These are phyloP conservation scores for Penicillium sp. DNA, from an alignment of 2,329 filamentous ascomycete species.

Conservation along the genomic window DNA sequence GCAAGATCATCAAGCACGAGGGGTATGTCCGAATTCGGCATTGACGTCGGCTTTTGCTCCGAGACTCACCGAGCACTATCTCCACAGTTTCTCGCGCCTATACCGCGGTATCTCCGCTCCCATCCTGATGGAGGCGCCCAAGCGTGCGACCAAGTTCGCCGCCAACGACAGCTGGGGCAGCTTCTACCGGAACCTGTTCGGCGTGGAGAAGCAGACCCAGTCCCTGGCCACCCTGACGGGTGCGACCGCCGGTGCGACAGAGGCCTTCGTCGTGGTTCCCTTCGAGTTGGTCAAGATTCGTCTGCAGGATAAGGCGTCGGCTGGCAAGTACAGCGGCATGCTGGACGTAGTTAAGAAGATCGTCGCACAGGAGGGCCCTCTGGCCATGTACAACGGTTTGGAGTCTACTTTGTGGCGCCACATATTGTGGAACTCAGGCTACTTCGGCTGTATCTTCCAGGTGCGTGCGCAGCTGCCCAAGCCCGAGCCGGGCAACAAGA, in stretches of 20 bases:
- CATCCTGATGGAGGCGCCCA: constrained; percentile 96
- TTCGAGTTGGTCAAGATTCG: constrained; percentile 99
- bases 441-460: constrained; percentile 99
- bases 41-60: background rate
- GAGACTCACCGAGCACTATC: constrained; percentile 1
- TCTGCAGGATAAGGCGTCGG: constrained; percentile 89
- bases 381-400: constrained; percentile 93
- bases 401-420: constrained; percentile 97
- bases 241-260: constrained; percentile 88
- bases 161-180: constrained; percentile 98
- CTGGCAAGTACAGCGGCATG: constrained; percentile 61
- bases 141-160: constrained; percentile 96
- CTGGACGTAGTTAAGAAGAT: constrained; percentile 58
- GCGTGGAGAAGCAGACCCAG: constrained; percentile 82
- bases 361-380: constrained; percentile 70
- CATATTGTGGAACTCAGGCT: constrained; percentile 87
- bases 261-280: constrained; percentile 93
- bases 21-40: constrained; percentile 55
- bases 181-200: constrained; percentile 84
- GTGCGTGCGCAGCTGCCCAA: constrained; percentile 77
- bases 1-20: constrained; percentile 93
- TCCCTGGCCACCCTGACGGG: constrained; percentile 86
- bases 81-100: constrained; percentile 68
- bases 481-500: constrained; percentile 65
- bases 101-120: constrained; percentile 95